A percentile compares a stretch with the other conserved stretches of the same genome.
Conservation (phyloP, 306 rosid genomes). For the Acacia crassicarpa region DNA sequence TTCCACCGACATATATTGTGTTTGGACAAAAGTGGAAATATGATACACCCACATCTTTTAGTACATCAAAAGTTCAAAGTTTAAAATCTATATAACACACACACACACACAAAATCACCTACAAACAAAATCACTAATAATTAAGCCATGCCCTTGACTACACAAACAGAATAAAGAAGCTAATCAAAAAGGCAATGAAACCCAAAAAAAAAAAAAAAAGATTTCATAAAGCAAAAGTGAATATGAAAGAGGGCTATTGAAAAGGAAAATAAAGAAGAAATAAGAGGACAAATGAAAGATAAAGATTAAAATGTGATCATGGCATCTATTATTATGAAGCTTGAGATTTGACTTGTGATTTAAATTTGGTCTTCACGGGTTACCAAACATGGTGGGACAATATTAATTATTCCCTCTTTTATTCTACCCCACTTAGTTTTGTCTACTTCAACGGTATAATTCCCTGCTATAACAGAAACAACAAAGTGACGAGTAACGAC, state of each 20-base stretch:
- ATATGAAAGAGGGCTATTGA: neutral
- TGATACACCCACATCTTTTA: neutral
- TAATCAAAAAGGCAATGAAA: neutral
- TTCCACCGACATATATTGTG: neutral
- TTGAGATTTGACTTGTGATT: neutral
- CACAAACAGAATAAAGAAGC: neutral
- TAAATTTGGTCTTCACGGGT: neutral
- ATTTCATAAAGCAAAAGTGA: neutral
- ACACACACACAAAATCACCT: no score
- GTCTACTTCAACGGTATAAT: neutral
- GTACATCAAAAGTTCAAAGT: neutral
- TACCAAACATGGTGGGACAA: neutral
- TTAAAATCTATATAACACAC: neutral
- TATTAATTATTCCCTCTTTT: neutral
- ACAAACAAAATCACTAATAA: neutral
- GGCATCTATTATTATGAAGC: neutral
- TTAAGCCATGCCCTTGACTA: neutral
- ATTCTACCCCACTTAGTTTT: neutral
- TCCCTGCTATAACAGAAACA: neutral
- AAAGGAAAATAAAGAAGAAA: neutral
- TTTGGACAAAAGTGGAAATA: neutral
- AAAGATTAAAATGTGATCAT: neutral
- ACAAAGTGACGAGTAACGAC: neutral
- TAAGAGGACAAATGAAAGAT: neutral
- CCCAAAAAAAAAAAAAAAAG: neutral